phyloP scores from a whole-genome alignment of 441 rosid genomes.

The Geranium incanum region DNA sequence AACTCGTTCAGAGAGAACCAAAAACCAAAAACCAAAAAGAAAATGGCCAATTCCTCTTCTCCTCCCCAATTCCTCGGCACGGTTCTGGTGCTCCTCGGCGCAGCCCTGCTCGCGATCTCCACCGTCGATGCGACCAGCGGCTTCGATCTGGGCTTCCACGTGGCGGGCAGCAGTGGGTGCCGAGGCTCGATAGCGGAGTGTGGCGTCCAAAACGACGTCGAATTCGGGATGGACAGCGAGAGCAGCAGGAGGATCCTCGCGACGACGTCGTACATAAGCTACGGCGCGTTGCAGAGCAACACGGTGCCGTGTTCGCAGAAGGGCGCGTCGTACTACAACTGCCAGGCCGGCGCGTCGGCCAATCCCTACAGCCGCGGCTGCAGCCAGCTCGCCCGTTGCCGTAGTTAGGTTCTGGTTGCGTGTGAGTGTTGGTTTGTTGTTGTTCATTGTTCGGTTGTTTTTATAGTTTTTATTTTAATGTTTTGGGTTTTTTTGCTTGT shows the following conservation, averaged over 20 bases:
- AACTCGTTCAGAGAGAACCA: neutral
- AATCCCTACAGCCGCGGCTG: slow-evolving; percentile 55
- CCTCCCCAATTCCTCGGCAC: slow-evolving; percentile 21
- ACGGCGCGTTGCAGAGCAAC: slow-evolving; percentile 43
- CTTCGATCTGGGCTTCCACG: slow-evolving; percentile 36
- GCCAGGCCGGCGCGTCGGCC: slow-evolving; percentile 43
- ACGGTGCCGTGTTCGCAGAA: slow-evolving; percentile 50
- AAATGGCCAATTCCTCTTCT: slow-evolving; percentile 33
- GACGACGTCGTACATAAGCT: slow-evolving; percentile 50
- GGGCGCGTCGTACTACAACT: slow-evolving; percentile 61
- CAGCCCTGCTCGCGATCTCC: slow-evolving; percentile 25
- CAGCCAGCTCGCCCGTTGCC: slow-evolving; percentile 44
- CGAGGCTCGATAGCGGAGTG: slow-evolving; percentile 53
- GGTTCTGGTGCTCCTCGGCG: slow-evolving; percentile 22
- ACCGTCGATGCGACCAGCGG: slow-evolving; percentile 22
- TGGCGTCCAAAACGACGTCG: slow-evolving; percentile 47
- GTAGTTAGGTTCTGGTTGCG: slow-evolving; percentile 22
- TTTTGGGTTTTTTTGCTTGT: too few relatives aligned
- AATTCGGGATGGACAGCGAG: slow-evolving; percentile 43
- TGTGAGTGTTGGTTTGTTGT: too few relatives aligned
- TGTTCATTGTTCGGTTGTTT: too few relatives aligned
- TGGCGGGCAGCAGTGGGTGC: slow-evolving; percentile 25
- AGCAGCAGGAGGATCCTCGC: slow-evolving; percentile 47
- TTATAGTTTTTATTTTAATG: too few relatives aligned
- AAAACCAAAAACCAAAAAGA: neutral